Evolutionary conservation across 148 eudicot species (phyloP).

Genomic region (Salicornia ramosissima): DNA sequence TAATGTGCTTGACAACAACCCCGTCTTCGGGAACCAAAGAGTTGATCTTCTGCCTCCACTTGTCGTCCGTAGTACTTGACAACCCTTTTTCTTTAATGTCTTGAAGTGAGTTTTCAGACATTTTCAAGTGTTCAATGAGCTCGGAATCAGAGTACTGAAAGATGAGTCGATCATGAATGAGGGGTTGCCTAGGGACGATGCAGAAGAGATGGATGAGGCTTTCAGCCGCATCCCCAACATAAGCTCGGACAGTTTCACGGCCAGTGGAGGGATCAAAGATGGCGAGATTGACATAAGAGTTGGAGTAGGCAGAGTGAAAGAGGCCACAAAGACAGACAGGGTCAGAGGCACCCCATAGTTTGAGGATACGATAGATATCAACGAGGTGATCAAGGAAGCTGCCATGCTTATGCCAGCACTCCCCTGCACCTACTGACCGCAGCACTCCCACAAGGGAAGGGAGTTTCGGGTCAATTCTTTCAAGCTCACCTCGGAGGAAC

Average conservation of each 20-base stretch:
- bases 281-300: slow-evolving; percentile 94
- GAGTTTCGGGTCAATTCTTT: slow-evolving; percentile 40
- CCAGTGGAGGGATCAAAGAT: slow-evolving; percentile 80
- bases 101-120: slow-evolving; percentile 38
- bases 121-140: slow-evolving; percentile 48
- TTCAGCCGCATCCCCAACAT: slow-evolving; percentile 69
- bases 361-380: slow-evolving; percentile 60
- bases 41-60: slow-evolving; percentile 68
- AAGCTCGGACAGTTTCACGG: slow-evolving; percentile 55
- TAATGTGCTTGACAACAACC: slow-evolving; percentile 62
- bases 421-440: slow-evolving; percentile 73
- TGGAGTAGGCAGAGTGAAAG: slow-evolving; percentile 97
- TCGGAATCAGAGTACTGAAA: slow-evolving; percentile 57
- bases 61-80: slow-evolving; percentile 30
- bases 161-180: slow-evolving; percentile 69
- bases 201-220: slow-evolving; percentile 74
- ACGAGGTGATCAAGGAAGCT: slow-evolving; percentile 76
- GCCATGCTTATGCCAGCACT: slow-evolving; percentile 99
- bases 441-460: slow-evolving; percentile 58
- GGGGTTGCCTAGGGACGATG: slow-evolving; percentile 64
- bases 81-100: slow-evolving; percentile 28
- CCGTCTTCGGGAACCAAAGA: slow-evolving; percentile 60
- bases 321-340: slow-evolving; percentile 72
- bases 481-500: slow-evolving; percentile 68
- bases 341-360: slow-evolving; percentile 58